Percentiles rank a stretch among this genome's conserved stretches.
phyloP scores from a whole-genome alignment of 2,329 filamentous ascomycete species.

The Talaromyces sp. region DNA sequence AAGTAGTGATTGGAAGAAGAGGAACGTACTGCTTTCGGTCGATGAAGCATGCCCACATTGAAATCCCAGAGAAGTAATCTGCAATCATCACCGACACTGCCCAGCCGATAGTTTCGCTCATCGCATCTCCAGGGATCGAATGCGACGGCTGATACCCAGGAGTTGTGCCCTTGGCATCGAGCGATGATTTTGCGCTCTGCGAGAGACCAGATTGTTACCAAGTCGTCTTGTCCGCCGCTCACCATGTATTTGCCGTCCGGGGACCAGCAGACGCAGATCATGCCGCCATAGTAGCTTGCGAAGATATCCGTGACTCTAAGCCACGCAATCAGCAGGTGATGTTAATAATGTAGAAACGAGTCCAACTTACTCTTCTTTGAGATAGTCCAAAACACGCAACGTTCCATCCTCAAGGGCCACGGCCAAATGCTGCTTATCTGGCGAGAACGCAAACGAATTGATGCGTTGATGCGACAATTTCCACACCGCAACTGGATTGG shows the following conservation, averaged over 20 bases:
- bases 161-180: slow-evolving; percentile 90
- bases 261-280: slow-evolving; percentile 94
- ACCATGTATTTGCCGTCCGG: slow-evolving; percentile 94
- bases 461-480: slow-evolving; percentile 87
- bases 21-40: slow-evolving; percentile 73
- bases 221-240: slow-evolving; percentile 91
- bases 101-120: slow-evolving; percentile 90
- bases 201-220: slow-evolving; percentile 93
- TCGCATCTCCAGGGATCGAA: slow-evolving; percentile 98
- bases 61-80: slow-evolving; percentile 94
- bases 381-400: slow-evolving; percentile 84
- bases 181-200: slow-evolving; percentile 80
- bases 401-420: slow-evolving; percentile 90
- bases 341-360: slow-evolving; percentile 5
- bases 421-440: slow-evolving; percentile 80
- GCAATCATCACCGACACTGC: slow-evolving; percentile 92
- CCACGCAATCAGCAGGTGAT: slow-evolving; percentile 18
- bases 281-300: slow-evolving; percentile 86
- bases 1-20: slow-evolving; percentile 13
- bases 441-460: slow-evolving; percentile 88
- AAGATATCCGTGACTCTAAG: slow-evolving; percentile 78
- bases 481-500: slow-evolving; percentile 89
- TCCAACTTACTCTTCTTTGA: slow-evolving; percentile 70
- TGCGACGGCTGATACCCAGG: slow-evolving; percentile 88
- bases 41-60: slow-evolving; percentile 90